phyloP scores from a whole-genome alignment of 306 rosid genomes.

The Ormosia emarginata region DNA sequence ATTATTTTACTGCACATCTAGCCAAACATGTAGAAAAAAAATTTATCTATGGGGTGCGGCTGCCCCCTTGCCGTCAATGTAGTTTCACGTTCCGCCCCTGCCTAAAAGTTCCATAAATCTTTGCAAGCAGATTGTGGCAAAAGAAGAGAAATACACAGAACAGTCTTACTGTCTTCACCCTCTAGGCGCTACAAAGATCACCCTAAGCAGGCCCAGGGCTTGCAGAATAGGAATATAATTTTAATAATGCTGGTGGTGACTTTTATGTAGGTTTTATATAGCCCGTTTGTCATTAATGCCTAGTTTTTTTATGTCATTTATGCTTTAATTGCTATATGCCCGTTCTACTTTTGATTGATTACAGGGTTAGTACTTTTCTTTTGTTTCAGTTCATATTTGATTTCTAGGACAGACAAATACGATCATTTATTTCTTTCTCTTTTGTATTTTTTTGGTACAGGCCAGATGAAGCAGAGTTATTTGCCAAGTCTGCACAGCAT shows the following conservation, averaged over 20 bases:
- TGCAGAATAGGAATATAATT: neutral
- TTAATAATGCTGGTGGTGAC: neutral
- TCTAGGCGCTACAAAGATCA: neutral
- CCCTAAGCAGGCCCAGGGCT: neutral
- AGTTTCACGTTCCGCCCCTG: neutral
- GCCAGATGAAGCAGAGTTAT: conserved; percentile 88
- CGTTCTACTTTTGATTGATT: neutral
- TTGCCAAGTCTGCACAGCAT: conserved; percentile 71
- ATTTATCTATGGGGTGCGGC: neutral
- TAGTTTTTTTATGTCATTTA: neutral
- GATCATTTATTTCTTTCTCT: neutral
- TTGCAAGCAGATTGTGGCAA: neutral
- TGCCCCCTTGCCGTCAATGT: neutral
- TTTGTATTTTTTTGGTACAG: conserved; percentile 35
- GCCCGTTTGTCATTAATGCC: neutral
- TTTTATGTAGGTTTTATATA: neutral
- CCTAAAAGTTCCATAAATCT: neutral
- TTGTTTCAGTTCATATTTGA: neutral
- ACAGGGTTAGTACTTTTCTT: neutral
- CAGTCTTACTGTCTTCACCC: neutral
- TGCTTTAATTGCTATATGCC: neutral
- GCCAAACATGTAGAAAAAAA: neutral
- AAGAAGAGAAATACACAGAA: neutral
- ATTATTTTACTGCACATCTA: too few relatives aligned
- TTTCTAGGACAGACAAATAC: neutral